Base-by-base conservation (phyloP, 768 basidiomycete genomes). In the Tubosaeta sp. region DNA sequence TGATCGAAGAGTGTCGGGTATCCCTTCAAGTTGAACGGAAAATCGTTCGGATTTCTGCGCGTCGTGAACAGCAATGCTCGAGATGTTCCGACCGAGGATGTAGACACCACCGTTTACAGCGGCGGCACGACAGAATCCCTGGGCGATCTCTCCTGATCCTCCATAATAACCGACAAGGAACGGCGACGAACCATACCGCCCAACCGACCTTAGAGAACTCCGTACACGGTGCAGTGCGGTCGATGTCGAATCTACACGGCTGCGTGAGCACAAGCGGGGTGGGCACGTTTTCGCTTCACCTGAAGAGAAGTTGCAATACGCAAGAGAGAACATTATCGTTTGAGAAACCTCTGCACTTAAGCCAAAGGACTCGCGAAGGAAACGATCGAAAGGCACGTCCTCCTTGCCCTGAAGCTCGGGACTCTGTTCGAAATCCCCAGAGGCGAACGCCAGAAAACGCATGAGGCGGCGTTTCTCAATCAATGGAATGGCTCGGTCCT, bases 161-260 rank as follows among this genome's bases (percentile, higher is more conserved):
- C 95, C 95, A 64, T 96, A 97, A 58, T 96, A 92, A 0, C 92
- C 92, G n/a, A 98, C 76, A 14, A 98, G 79, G 71, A 93, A 97
- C 2, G 94, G 83, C 0, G 83, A 83, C n/a, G 69, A 78, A 67
- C 94, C 94, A 61, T 96, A 97, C 27, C 90, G 78, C 3, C 94
- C 94, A 16, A 82, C 70, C 0, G 93, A 90, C 43, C 76, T 83
- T 13, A 97, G 74, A 63, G 89, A 93, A 21, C 75, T 70, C 7
- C 84, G 81, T 11, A 94, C 70, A 7, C 94, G 84, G n/a, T 68
- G 66, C 8, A 98, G 69, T 2, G 87, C 81, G 1, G 78, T 75
- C 8, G 81, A 62, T 1, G 87, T 83, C 2, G 77, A 70, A 44
- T 96, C 94, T 92, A 59, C 13, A 36, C 27, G 29, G 3, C 22